Percentiles rank a stretch among this genome's conserved stretches.
These are phyloP conservation scores for Sideroxylon spinosum DNA, from an alignment of 179 eudicot genomes.

Conservation along the genomic window DNA sequence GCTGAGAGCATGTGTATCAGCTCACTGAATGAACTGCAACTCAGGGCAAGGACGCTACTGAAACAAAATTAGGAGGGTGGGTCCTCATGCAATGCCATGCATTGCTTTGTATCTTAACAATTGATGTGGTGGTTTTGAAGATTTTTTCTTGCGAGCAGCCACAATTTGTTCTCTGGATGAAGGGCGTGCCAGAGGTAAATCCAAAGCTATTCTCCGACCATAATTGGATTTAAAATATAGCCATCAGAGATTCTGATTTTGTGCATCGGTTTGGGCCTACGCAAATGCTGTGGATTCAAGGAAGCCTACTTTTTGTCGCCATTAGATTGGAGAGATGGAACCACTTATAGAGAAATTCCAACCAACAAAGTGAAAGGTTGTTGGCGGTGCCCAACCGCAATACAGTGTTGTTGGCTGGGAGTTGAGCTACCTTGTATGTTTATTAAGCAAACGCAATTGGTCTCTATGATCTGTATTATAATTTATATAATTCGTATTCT, in stretches of 20 bases:
- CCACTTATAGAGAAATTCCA: neutral
- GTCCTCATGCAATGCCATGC: neutral
- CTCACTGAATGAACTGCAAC: slow-evolving; percentile 51
- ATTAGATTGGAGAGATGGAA: neutral
- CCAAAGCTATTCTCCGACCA: neutral
- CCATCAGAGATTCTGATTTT: neutral
- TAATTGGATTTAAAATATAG: neutral
- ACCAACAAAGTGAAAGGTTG: slow-evolving; percentile 7
- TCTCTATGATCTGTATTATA: neutral
- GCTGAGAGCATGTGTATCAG: slow-evolving; percentile 16
- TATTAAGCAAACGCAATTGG: neutral
- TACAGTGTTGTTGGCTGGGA: neutral
- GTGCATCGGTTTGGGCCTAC: slow-evolving; percentile 8
- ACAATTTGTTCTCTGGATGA: neutral
- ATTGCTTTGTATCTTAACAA: neutral
- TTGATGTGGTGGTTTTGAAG: too few species aligned
- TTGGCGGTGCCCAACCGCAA: neutral
- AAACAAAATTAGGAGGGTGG: slow-evolving; percentile 35
- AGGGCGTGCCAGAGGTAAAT: neutral
- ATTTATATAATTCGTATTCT: neutral
- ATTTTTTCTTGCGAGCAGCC: too few species aligned
- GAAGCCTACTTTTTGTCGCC: slow-evolving; percentile 2
- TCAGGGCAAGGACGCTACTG: slow-evolving; percentile 51
- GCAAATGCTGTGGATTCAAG: slow-evolving; percentile 12
- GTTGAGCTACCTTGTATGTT: slow-evolving; percentile 2